Base-by-base conservation (phyloP, 1,284 basidiomycete genomes). In the Omphalotus olearius region DNA sequence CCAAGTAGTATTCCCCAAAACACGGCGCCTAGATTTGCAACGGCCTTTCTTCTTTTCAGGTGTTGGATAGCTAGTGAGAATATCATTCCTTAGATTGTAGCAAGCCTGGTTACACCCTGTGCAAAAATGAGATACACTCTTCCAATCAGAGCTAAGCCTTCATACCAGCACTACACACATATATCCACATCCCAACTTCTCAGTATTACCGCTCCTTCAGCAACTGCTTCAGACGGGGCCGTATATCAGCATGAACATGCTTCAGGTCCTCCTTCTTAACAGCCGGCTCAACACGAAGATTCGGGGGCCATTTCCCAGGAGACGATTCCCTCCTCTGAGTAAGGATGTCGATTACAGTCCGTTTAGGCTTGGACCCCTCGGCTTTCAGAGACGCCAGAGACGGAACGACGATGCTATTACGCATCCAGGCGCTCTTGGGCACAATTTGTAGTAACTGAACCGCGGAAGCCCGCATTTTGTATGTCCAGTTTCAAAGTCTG, bases 201-300 rank as follows among this genome's bases (percentile, higher is more conserved):
- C n/a, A n/a, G n/a, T 13, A 33, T 33, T 7, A 33, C 30, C 30
- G 30, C 46, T 55, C 54, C 46, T 40, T 51, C 50, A 55, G 16
- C 50, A 55, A 40, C 37, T 52, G 14, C 36, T 55, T 55, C 36
- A 55, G 35, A 37, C 37, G 45, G 20, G 35, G 46, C 25, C 54
- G 37, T 37, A 55, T 45, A 17, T 18, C 33, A 35, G 50, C 50
- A 45, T 52, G 28, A 7, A 55, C 54, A 48, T 52, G 25, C 16
- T 52, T 55, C 35, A 55, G 17, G 25, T 45, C 41, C 30, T 28
- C 50, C 42, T 52, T 55, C 37, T 55, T 51, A 2, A 55, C 46
- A 20, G 47, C 39, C 17, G 50, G 54, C 37, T 55, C 54, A 13
- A 55, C 38, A 14, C 54, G 44, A 16, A 55, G 41, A 36, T 55